Evolutionary conservation across 176 grass and related monocot genomes (phyloP), one percentile per base, ranked within the genome.

Genomic region (Melocanna baccifera): DNA sequence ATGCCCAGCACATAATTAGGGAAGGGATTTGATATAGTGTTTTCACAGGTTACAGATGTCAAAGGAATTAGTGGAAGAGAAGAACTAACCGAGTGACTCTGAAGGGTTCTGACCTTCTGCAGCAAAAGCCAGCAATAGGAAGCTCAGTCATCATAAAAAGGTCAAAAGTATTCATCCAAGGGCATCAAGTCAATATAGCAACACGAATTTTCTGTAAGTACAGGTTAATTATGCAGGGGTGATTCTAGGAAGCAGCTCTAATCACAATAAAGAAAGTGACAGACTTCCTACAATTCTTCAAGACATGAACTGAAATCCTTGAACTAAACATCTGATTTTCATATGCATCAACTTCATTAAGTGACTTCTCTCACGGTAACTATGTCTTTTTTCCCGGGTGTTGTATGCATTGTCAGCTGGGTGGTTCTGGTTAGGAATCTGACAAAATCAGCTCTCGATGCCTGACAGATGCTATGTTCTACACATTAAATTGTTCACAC

Each of bases 81-180:
- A 64, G 41, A 84, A 81, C 96, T 74, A 86, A 98, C 96, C 91
- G 69, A 92, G 85, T 78, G 79, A 77, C 78, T 92, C 89, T 1
- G 81, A 67, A 71, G 89, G 93, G 72, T 65, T 92, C 69, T 88
- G 86, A 74, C 85, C 88, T 87, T 95, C 96, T 86, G 82, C 67
- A 50, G 79, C 62, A 91, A 69, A 75, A 77, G 65, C 85, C 93
- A 92, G 79, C 53, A 46, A 78, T 56, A 81, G 19, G 46, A 77
- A 53, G 36, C 45, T 87, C 43, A 59, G 70, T 73, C 51, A 13
- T 85, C 71, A 50, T 71, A 76, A 65, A 82, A 76, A 34, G 77
- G 16, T 74, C 37, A 81, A 34, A 68, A 12, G 0, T 67, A 79
- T 36, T 43, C 46, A 18, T 83, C 19, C 9, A 64, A 26, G 75